Base-by-base conservation (phyloP, 257 asterid genomes). In the Plantago elongata region DNA sequence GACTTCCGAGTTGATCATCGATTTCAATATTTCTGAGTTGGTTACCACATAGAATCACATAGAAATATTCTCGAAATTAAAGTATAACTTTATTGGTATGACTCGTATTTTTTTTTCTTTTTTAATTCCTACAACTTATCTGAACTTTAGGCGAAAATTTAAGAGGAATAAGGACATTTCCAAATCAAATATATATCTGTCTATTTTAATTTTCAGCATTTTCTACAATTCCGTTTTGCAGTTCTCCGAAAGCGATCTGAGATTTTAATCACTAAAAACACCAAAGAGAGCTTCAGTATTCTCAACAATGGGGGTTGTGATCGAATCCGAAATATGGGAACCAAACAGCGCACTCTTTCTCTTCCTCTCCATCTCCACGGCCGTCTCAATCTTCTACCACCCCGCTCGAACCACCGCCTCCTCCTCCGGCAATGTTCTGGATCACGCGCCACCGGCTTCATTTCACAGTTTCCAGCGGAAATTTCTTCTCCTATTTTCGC, bases 271-370 rank as follows among this genome's bases (percentile, higher is more conserved):
- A 52, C 38, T 22, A 52, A 52, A 56, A 5, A 34, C 58, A 18
- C 57, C 13, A 15, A 55, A 29, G 10, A 61, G 2, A 63, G 51
- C 52, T 51, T 18, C 51, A 15, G 38, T 38, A 58, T 29, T 27
- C 59, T 38, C 51, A 47, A 54, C 68, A 64, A 92, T 92, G 99
- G 99, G 83, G 56, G 91, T 89, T 48, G 81, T 80, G 13, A 70
- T 87, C 64, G 99, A 80, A 80, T 79, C 82, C 68, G 87, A 83
- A 60, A 66, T 82, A 47, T 89, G 96, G 97, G 90, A 84, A 62
- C 96, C 96, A 30, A 85, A 75, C 81, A 61, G 63, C 70, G 78
- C 86, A 16, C 61, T 83, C 5, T 82, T 58, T 71, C 4, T 82
- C 9, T 80, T 85, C 70, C 58, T 87, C 29, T 80, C 87, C 75